Base-by-base conservation (phyloP, 1,284 basidiomycete genomes). In the Ustilago trichophora region DNA sequence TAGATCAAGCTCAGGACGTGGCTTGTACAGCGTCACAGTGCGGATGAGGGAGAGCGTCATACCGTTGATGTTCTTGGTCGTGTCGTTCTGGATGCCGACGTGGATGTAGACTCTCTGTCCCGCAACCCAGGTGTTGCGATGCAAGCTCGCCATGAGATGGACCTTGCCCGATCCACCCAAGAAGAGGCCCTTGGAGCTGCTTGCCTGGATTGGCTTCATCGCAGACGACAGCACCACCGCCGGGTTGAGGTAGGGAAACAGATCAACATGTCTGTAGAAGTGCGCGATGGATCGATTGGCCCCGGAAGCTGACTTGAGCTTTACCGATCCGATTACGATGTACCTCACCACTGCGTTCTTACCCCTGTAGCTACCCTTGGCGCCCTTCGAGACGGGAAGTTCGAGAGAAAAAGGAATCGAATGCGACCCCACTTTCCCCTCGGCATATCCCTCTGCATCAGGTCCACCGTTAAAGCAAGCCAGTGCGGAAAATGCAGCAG, bases 201-300 rank as follows among this genome's bases (percentile, higher is more conserved):
- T 86, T 15, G 87, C 87, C 63, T 87, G 85, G 35, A 93, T 82
- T 3, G 90, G 89, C 36, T 86, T 83, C 7, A 85, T 82, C 3
- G 88, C 85, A 3, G 88, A 86, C 1, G 88, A 85, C 8, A 96
- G 86, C 12, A 89, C 85, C 4, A 84, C 72, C 6, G 86, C 83
- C 0, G 90, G 88, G 63, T 91, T 87, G 22, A 93, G 83, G 47
- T 88, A 88, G 1, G 93, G 93, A 86, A 89, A 92, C 25, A 96
- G 84, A 48, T 90, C 87, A 75, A 92, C 89, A 32, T 89, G 85
- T 3, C 93, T 88, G 82, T 95, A 96, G 80, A 96, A 95, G 82
- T 97, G 93, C 0, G 93, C 90, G 41, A 96, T 90, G 6, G 91
- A 92, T 8, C 88, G 85, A 38, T 76, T 68, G 16, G 46, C 46